Evolutionary conservation across 106 monocot genomes (phyloP).

Genomic region (Chionographis japonica): DNA sequence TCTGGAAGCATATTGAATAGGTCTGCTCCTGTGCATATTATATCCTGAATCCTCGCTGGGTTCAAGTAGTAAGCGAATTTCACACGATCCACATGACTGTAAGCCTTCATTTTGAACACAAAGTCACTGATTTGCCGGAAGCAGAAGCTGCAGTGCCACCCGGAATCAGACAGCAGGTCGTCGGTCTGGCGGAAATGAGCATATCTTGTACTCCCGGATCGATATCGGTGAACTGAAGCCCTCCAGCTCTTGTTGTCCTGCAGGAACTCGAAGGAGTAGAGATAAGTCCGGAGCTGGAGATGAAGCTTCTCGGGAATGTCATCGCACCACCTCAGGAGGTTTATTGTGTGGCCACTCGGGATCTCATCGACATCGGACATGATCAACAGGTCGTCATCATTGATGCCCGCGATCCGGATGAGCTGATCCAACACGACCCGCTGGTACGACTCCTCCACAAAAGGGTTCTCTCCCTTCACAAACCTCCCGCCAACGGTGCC

Average conservation of each 20-base stretch:
- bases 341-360: slow-evolving; percentile 68
- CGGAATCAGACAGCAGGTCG: slow-evolving; percentile 58
- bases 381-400: slow-evolving; percentile 71
- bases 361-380: slow-evolving; percentile 89
- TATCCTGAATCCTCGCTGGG: slow-evolving; percentile 55
- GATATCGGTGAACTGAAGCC: slow-evolving; percentile 71
- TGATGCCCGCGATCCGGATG: slow-evolving; percentile 52
- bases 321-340: slow-evolving; percentile 77
- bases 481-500: slow-evolving; percentile 54
- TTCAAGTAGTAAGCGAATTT: slow-evolving; percentile 41
- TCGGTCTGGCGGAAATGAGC: slow-evolving; percentile 74
- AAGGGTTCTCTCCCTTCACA: slow-evolving; percentile 66
- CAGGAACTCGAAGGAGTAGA: slow-evolving; percentile 83
- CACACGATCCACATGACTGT: slow-evolving; percentile 81
- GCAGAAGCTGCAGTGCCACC: slow-evolving; percentile 98
- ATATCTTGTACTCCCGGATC: slow-evolving; percentile 57
- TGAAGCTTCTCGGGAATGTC: slow-evolving; percentile 56
- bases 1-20: slow-evolving; percentile 84
- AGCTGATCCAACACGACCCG: slow-evolving; percentile 67
- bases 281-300: slow-evolving; percentile 61
- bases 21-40: slow-evolving; percentile 68
- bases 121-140: slow-evolving; percentile 66
- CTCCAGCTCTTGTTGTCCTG: slow-evolving; percentile 78
- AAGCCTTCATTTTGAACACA: slow-evolving; percentile 84
- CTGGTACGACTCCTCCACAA: slow-evolving; percentile 77